Evolutionary conservation across 768 basidiomycete genomes (phyloP), one percentile per base, ranked within the genome.

Genomic region (Ephemerocybe angulata): DNA sequence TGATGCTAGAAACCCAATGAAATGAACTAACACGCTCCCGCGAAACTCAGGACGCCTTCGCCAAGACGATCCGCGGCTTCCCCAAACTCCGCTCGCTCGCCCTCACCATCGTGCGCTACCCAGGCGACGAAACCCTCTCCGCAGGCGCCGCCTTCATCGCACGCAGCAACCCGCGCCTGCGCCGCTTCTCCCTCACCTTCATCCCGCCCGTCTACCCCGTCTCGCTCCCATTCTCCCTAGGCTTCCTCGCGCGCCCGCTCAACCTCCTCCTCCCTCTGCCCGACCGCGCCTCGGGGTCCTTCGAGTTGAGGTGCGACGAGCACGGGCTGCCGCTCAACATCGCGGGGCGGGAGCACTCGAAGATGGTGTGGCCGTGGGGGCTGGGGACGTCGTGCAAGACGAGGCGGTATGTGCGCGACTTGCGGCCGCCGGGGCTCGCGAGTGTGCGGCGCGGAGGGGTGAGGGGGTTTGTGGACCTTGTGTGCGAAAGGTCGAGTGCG

Each of bases 21-120:
- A 11, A 40, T 24, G 13, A 24, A 3, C 43, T 28, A n/a, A 46
- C 43, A 46, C 43, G 43, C 24, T 41, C 21, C 43, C 8, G 21
- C 27, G 30, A 35, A n/a, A 22, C 29, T 19, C 48, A 86, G 85
- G 84, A 86, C 31, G 66, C 78, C 6, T 83, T 90, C 58, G 79
- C 87, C 1, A 86, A 82, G 56, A 75, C 78, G 4, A 77, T 87
- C 54, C 79, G 82, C 53, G 72, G 77, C 12, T 82, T 90, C 61
- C 74, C 78, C 28, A 85, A 83, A 58, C 78, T 90, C 4, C 84
- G 81, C 54, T 79, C 79, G 5, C 76, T 90, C 11, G 68, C 78
- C 27, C 72, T 88, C 12, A 83, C 85, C 5, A 76, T 89, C 42
- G 87, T 90, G 57, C 81, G 79, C 62, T 82, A 84, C 56, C 81